Evolutionary conservation across 2,329 filamentous ascomycete genomes (phyloP), one percentile per base, ranked within the genome.

Genomic region (Tolypocladium guangdongense): DNA sequence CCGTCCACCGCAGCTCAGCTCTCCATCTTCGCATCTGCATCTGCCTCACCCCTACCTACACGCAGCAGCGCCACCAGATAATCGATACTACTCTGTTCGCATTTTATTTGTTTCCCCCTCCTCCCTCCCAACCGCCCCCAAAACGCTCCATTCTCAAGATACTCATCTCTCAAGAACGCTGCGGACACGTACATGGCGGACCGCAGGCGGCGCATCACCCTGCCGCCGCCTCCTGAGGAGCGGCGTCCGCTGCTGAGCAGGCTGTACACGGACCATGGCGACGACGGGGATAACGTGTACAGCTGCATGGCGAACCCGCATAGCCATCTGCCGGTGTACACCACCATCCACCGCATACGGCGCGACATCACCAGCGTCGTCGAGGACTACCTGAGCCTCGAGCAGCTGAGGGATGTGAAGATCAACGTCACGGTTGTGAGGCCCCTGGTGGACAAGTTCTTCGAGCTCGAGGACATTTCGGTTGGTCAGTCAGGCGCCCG

Each of bases 351-450:
- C 67, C 78, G 84, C 56, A 83, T 86, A 65, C 77, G 81, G 37
- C 77, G 80, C 64, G 82, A 86, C 66, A 79, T 86, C 54, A 73
- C 78, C 56, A 78, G 77, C 54, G 81, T 83, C 33, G 81, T 84
- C 50, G 82, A 84, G 70, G 78, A 80, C 65, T 78, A 79, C 60
- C 68, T 82, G 63, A 88, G 82, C 54, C 73, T 87, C 53, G 86
- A 90, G 60, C 88, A 93, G 72, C 74, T 95, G 57, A 81, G 85
- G 62, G 87, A 90, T 66, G 84, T 90, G 53, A 81, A 88, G 55
- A 90, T 93, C 75, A 93, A 93, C 65, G 80, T 88, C 50, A 78
- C 86, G 1, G 84, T 93, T 46, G 84, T 93, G 22, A 81, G 89
- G 54, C 89, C 89, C 1, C 71, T 93, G 30, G 87, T 93, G n/a